Percentiles rank a stretch among this genome's conserved stretches.
Evolutionary conservation across 1,284 basidiomycete genomes (phyloP).

Genomic region (Cutaneotrichosporon sp.): DNA sequence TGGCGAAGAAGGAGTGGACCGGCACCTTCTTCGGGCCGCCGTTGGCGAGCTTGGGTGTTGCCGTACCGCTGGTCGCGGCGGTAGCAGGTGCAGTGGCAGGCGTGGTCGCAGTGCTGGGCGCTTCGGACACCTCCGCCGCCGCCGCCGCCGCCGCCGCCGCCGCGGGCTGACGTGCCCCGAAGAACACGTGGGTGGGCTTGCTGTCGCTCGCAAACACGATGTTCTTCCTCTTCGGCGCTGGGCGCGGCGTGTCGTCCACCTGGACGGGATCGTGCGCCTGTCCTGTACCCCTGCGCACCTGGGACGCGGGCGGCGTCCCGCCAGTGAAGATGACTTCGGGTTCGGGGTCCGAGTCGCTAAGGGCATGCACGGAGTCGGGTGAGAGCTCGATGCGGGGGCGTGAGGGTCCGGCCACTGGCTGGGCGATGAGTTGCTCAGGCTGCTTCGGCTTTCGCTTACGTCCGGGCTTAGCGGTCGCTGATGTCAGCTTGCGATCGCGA

Average conservation of each 20-base stretch:
- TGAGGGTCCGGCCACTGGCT: background rate
- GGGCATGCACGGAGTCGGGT: background rate
- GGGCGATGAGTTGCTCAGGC: no score
- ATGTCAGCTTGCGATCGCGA: background rate
- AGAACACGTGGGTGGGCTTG: conserved; percentile 42
- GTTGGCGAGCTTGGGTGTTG: background rate
- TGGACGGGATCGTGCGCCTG: conserved; percentile 4
- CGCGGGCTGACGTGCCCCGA: conserved; percentile 16
- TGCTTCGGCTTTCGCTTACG: no score
- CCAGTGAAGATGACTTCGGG: conserved; percentile 5
- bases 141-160: background rate
- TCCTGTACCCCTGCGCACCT: background rate
- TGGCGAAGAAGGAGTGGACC: conserved; percentile 39
- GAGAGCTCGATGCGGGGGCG: background rate
- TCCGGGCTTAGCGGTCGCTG: background rate
- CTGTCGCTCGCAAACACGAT: conserved; percentile 34
- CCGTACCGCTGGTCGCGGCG: background rate
- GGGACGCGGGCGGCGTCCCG: background rate
- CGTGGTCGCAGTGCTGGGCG: background rate
- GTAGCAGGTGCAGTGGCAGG: background rate
- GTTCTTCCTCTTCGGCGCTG: conserved; percentile 24
- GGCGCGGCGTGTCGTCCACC: conserved; percentile 10
- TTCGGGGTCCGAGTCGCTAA: background rate
- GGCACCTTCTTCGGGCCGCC: background rate
- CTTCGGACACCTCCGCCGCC: background rate